Percentiles rank a stretch among this genome's conserved stretches.
These are phyloP conservation scores for Gautieria morchelliformis DNA, from an alignment of 768 basidiomycete species.

Conservation along the genomic window DNA sequence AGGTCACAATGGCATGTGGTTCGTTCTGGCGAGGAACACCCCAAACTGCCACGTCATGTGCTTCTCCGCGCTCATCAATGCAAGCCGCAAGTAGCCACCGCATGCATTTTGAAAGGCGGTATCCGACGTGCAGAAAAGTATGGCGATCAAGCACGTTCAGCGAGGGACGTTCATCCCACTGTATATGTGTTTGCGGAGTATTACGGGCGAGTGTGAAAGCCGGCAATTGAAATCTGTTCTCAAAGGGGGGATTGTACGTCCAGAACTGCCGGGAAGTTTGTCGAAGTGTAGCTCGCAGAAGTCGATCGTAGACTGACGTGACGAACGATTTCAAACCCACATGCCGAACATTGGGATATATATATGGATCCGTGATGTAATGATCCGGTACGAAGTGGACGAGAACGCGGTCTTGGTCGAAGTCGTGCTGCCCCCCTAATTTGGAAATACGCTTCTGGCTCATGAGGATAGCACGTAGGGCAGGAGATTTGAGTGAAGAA, in stretches of 20 bases:
- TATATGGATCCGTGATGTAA: conserved; percentile 38
- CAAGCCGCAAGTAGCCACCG: conserved; percentile 74
- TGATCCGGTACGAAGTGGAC: conserved; percentile 71
- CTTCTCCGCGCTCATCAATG: conserved; percentile 72
- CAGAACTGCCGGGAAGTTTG: conserved; percentile 45
- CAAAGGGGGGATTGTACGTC: not conserved
- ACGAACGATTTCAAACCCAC: conserved; percentile 43
- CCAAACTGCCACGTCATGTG: conserved; percentile 61
- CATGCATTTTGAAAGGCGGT: conserved; percentile 51
- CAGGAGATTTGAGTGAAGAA: conserved; percentile 54
- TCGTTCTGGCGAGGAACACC: conserved; percentile 16
- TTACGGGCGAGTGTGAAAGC: conserved; percentile 54
- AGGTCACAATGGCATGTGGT: conserved; percentile 28
- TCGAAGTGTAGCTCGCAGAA: conserved; percentile 39
- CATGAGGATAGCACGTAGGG: conserved; percentile 61
- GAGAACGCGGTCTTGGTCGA: conserved; percentile 36
- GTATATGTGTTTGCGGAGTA: conserved; percentile 26
- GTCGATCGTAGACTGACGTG: conserved; percentile 62
- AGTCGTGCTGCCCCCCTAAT: not conserved
- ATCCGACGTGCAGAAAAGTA: conserved; percentile 69
- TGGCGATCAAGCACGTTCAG: conserved; percentile 47
- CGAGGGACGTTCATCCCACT: conserved; percentile 20
- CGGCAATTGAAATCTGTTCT: conserved; percentile 46
- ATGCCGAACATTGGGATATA: conserved; percentile 32
- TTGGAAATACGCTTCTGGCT: conserved; percentile 40